Evolutionary conservation across 371 early-diverging fungal species (phyloP).

Genomic region (Circinella minor): DNA sequence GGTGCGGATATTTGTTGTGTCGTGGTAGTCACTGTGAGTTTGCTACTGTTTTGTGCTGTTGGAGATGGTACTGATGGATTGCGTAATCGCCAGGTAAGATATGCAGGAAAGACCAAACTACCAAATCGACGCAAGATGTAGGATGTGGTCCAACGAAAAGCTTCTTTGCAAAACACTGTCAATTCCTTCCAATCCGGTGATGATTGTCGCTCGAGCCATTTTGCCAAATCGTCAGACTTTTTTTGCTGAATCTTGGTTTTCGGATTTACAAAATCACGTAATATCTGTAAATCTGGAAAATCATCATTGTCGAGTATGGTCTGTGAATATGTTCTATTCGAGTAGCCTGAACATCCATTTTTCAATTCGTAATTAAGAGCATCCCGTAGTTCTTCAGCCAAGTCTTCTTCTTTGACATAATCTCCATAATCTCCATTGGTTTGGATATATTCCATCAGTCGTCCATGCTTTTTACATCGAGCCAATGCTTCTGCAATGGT

Average conservation of each 20-base stretch:
- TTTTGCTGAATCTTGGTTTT: background rate
- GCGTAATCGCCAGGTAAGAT: conserved; percentile 6
- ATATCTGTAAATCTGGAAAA: conserved; percentile 8
- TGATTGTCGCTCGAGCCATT: background rate
- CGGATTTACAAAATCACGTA: conserved; percentile 7
- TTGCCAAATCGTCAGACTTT: background rate
- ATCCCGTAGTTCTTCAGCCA: background rate
- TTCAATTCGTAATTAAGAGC: background rate
- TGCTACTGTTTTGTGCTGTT: too few species aligned
- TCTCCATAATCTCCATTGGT: background rate
- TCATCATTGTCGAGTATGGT: background rate
- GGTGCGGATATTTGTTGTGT: too few species aligned
- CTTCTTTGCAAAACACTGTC: conserved; percentile 17
- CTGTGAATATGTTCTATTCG: background rate
- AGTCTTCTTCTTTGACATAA: background rate
- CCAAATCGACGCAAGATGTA: conserved; percentile 5
- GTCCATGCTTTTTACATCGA: conserved; percentile 24
- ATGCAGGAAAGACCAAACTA: conserved; percentile 11
- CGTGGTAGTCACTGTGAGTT: too few species aligned
- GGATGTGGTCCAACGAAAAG: conserved; percentile 11
- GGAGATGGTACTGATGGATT: background rate
- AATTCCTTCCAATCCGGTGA: conserved; percentile 7
- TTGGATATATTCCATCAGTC: conserved; percentile 26
- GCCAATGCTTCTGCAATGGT: conserved; percentile 33
- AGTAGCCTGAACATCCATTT: background rate